phyloP scores from a whole-genome alignment of 2,329 filamentous ascomycete species.

The Beauveria varroae region DNA sequence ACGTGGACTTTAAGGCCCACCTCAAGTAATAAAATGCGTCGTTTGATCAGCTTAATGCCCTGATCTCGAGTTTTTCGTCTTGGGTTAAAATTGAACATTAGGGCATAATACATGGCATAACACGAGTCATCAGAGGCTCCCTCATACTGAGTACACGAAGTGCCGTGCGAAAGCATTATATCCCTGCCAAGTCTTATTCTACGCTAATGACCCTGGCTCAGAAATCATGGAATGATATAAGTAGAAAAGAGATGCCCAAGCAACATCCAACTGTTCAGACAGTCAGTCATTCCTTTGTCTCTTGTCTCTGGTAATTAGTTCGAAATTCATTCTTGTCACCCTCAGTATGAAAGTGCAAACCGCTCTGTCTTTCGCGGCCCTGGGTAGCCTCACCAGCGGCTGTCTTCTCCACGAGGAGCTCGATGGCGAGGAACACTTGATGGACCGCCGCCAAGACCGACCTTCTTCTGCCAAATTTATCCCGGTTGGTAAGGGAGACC shows the following conservation, averaged over 20 bases:
- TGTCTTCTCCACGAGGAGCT: slow-evolving; percentile 33
- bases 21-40: no score
- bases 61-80: no score
- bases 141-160: no score
- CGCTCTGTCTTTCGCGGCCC: slow-evolving; percentile 14
- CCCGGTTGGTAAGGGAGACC: slow-evolving; percentile 34
- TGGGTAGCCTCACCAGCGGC: slow-evolving; percentile 18
- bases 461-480: slow-evolving; percentile 19
- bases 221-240: neutral
- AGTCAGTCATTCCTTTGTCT: neutral
- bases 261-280: neutral
- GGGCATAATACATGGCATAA: no score
- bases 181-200: no score
- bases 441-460: slow-evolving; percentile 11
- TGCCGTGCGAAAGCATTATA: no score
- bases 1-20: no score
- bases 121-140: no score
- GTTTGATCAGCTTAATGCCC: no score
- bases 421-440: slow-evolving; percentile 12
- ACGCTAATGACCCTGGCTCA: no score
- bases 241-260: neutral
- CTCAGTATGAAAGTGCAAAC: slow-evolving; percentile 22
- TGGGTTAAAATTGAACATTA: no score
- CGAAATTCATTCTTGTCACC: neutral
- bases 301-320: neutral